Conservation (phyloP, 179 eudicot genomes). For the Silene noctiflora region DNA sequence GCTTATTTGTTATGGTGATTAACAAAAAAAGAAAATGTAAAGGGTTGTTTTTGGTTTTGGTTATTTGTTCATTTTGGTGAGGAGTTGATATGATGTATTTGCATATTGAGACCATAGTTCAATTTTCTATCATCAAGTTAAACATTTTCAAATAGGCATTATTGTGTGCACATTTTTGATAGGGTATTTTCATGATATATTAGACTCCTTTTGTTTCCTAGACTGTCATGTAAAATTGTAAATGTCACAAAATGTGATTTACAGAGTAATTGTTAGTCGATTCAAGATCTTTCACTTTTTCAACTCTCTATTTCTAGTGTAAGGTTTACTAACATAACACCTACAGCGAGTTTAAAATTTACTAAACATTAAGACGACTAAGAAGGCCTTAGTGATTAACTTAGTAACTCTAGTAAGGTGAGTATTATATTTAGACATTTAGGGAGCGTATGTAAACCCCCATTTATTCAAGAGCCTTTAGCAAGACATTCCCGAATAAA, state of each 20-base stretch:
- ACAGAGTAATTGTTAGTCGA: too few species aligned
- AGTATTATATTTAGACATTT: too few species aligned
- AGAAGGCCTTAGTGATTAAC: too few species aligned
- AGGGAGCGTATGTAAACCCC: too few species aligned
- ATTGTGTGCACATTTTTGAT: not conserved
- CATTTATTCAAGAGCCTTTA: too few species aligned
- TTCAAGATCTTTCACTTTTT: too few species aligned
- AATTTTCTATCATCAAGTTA: not conserved
- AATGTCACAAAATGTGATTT: not conserved
- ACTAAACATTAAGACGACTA: too few species aligned
- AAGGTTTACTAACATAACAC: too few species aligned
- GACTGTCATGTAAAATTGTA: not conserved
- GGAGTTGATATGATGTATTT: conserved; percentile 8
- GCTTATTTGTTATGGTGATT: conserved; percentile 13
- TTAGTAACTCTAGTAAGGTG: too few species aligned
- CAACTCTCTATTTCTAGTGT: too few species aligned
- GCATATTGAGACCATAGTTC: not conserved
- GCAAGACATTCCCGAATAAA: too few species aligned
- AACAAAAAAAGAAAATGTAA: not conserved
- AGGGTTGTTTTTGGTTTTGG: conserved; percentile 4
- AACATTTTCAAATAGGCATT: not conserved
- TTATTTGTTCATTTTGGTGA: conserved; percentile 6
- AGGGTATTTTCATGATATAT: not conserved
- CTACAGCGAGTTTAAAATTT: too few species aligned
- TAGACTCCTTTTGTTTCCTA: not conserved